Conservation (phyloP, 2,329 filamentous ascomycete species). For the Aspergillus tubingensis region DNA sequence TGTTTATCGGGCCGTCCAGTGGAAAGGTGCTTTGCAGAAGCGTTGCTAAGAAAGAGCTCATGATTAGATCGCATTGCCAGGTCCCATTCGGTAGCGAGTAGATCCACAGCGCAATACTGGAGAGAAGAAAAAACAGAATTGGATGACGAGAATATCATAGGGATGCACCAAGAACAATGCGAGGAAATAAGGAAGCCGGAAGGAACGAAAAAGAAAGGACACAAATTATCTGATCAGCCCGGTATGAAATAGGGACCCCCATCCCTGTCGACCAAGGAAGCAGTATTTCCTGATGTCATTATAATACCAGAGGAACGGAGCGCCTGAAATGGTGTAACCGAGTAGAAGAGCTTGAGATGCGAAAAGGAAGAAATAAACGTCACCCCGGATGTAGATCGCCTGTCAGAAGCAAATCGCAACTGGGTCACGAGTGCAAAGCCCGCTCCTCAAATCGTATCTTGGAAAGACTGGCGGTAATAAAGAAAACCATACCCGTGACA, state of each 20-base stretch:
- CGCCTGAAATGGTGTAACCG: constrained; percentile 21
- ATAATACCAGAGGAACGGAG: constrained; percentile 18
- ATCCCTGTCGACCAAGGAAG: constrained; percentile 25
- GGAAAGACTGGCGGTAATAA: not conserved
- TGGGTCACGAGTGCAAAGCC: constrained; percentile 11
- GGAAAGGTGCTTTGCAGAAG: constrained; percentile 39
- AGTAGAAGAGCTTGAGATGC: constrained; percentile 17
- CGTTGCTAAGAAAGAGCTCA: constrained; percentile 29
- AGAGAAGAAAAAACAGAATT: constrained; percentile 28
- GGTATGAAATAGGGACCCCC: constrained; percentile 26
- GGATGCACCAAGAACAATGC: constrained; percentile 13
- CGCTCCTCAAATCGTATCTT: not conserved
- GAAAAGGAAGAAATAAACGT: constrained; percentile 17
- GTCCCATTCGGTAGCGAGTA: not conserved
- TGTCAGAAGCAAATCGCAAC: constrained; percentile 16
- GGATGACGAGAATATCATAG: not conserved
- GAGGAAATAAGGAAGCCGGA: constrained; percentile 17
- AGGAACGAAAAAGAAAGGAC: constrained; percentile 29
- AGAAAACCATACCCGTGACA: not conserved
- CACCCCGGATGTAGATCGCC: constrained; percentile 24
- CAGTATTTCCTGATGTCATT: constrained; percentile 21
- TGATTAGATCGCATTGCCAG: constrained; percentile 27
- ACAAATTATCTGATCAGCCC: constrained; percentile 18
- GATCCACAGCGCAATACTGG: constrained; percentile 7
- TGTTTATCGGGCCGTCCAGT: constrained; percentile 42